These are phyloP conservation scores for Scedosporium dehoogii DNA, from an alignment of 2,329 filamentous ascomycete species.

Conservation along the genomic window DNA sequence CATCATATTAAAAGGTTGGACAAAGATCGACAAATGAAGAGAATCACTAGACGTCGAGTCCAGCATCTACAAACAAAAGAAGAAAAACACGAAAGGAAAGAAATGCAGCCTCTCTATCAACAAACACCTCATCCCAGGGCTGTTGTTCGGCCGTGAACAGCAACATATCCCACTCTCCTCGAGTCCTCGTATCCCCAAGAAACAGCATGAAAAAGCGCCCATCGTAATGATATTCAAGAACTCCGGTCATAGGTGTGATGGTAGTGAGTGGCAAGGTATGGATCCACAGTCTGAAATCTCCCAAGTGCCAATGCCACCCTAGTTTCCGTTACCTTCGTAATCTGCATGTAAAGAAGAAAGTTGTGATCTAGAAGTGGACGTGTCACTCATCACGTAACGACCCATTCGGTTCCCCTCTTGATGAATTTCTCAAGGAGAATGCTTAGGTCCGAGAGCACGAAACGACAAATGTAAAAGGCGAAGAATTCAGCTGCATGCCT, in stretches of 20 bases:
- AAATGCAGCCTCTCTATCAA: background rate
- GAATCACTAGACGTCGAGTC: background rate
- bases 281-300: too few relatives aligned
- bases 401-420: conserved; percentile 95
- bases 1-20: background rate
- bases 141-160: too few relatives aligned
- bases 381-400: conserved; percentile 32
- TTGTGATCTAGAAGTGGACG: background rate
- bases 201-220: background rate
- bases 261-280: background rate
- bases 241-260: background rate
- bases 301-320: background rate
- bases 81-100: background rate
- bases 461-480: conserved; percentile 90
- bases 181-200: background rate
- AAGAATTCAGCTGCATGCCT: conserved; percentile 96
- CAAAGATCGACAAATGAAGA: background rate
- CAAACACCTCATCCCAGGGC: background rate
- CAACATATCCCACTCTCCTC: background rate
- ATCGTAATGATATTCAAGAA: background rate
- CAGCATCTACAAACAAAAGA: conserved; percentile 4
- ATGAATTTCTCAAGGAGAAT: conserved; percentile 92
- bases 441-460: conserved; percentile 77
- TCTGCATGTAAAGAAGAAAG: background rate
- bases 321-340: background rate